Percentiles rank a stretch among this genome's conserved stretches.
phyloP scores from a whole-genome alignment of 805 yeast species.

The Candida koratica region DNA sequence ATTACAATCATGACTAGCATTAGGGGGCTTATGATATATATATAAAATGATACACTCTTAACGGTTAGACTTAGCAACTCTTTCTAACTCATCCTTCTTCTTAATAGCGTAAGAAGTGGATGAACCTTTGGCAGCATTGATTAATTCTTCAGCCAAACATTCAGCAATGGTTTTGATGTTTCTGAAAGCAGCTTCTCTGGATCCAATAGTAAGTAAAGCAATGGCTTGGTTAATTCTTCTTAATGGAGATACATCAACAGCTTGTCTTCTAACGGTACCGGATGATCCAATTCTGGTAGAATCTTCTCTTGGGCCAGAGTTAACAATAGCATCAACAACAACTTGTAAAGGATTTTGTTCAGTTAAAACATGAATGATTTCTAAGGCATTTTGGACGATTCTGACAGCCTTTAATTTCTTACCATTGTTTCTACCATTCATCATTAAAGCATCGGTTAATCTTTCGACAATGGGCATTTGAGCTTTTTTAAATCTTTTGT shows the following conservation, averaged over 20 bases:
- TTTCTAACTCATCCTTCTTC: constrained; percentile 99
- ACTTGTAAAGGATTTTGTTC: constrained; percentile 99
- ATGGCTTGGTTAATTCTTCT: constrained; percentile 99
- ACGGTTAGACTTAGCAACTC: constrained; percentile 99
- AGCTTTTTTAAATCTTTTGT: constrained; percentile 99
- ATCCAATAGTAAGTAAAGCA: constrained; percentile 97
- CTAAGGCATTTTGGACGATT: constrained; percentile 98
- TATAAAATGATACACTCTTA: constrained; percentile 43
- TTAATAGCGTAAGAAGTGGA: constrained; percentile 99
- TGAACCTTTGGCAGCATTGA: constrained; percentile 99
- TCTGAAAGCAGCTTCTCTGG: constrained; percentile 99
- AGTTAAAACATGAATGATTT: constrained; percentile 93
- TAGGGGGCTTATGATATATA: constrained; percentile 4
- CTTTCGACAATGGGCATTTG: constrained; percentile 99
- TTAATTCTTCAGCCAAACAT: constrained; percentile 99
- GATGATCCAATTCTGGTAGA: constrained; percentile 99
- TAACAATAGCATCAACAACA: constrained; percentile 97
- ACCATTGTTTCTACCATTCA: constrained; percentile 99
- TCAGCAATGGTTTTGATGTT: constrained; percentile 99
- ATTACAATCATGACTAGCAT: background rate
- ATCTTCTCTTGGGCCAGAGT: constrained; percentile 99
- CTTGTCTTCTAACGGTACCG: constrained; percentile 99
- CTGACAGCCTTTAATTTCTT: constrained; percentile 99
- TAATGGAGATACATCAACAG: constrained; percentile 99
- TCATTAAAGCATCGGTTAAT: constrained; percentile 99